phyloP scores from a whole-genome alignment of 2,329 filamentous ascomycete species.

The Ophiostoma perfectum region DNA sequence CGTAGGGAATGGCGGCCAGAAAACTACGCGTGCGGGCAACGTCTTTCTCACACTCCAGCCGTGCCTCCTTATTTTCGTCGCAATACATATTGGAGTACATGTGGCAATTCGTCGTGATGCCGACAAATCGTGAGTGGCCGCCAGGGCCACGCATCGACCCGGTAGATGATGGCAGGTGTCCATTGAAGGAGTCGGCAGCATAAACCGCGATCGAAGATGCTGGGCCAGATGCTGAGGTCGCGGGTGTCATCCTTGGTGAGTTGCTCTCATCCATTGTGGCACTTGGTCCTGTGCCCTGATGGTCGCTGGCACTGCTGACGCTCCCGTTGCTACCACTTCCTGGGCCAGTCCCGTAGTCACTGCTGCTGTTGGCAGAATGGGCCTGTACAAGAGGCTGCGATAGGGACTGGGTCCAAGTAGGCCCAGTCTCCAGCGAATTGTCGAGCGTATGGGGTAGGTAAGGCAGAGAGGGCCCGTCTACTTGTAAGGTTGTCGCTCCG shows the following conservation, averaged over 20 bases:
- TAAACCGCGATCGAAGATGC: not conserved
- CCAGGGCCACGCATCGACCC: constrained; percentile 16
- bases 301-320: not conserved
- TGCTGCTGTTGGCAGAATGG: not conserved
- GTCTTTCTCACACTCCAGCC: not conserved
- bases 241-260: not conserved
- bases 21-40: constrained; percentile 6
- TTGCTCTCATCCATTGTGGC: not conserved
- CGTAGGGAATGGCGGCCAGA: constrained; percentile 19
- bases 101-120: constrained; percentile 24
- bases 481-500: not conserved
- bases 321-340: not conserved
- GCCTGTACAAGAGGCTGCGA: too few relatives aligned
- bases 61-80: constrained; percentile 19
- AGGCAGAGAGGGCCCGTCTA: not conserved
- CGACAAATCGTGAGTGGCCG: constrained; percentile 22
- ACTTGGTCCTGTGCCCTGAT: not conserved
- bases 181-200: not conserved
- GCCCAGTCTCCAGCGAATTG: not conserved
- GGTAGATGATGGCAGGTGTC: not conserved
- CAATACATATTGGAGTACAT: constrained; percentile 22
- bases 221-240: not conserved
- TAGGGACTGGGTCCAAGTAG: not conserved
- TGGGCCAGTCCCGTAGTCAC: not conserved
- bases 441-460: not conserved